Evolutionary conservation across 2,329 filamentous ascomycete genomes (phyloP).

Genomic region (Penicillium griseofulvum): DNA sequence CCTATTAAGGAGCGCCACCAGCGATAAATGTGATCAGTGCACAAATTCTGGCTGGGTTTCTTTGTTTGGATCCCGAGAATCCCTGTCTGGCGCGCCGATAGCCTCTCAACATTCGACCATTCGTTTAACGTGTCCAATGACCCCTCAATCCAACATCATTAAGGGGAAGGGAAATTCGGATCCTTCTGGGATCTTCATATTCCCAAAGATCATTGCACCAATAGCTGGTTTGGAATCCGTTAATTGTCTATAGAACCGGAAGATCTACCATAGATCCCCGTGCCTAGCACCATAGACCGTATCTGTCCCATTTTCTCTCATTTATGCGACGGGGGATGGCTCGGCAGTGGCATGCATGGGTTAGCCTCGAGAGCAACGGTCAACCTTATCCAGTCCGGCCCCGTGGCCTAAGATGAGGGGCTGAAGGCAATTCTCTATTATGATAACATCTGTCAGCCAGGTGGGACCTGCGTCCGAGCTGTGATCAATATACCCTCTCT

Average conservation of each 20-base stretch:
- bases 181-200: not conserved
- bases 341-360: not conserved
- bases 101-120: not conserved
- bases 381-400: slow-evolving; percentile 2
- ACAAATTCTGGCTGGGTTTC: not conserved
- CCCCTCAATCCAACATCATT: not conserved
- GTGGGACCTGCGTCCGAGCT: not conserved
- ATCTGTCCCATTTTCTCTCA: not conserved
- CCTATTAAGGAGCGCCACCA: not conserved
- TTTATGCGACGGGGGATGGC: not conserved
- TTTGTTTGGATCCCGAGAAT: slow-evolving; percentile 8
- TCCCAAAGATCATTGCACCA: not conserved
- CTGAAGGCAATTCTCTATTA: not conserved
- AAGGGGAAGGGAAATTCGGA: not conserved
- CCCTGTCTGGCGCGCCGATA: slow-evolving; percentile 4
- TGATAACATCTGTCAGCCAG: not conserved
- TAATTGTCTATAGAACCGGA: not conserved
- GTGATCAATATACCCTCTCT: not conserved
- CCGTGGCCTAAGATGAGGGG: not conserved
- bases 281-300: not conserved
- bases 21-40: slow-evolving; percentile 3
- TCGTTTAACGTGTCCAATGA: not conserved
- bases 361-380: not conserved
- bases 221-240: not conserved
- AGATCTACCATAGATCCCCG: not conserved